These are phyloP conservation scores for Cladosporium sp. DNA, from an alignment of 2,329 filamentous ascomycete species.

Conservation along the genomic window DNA sequence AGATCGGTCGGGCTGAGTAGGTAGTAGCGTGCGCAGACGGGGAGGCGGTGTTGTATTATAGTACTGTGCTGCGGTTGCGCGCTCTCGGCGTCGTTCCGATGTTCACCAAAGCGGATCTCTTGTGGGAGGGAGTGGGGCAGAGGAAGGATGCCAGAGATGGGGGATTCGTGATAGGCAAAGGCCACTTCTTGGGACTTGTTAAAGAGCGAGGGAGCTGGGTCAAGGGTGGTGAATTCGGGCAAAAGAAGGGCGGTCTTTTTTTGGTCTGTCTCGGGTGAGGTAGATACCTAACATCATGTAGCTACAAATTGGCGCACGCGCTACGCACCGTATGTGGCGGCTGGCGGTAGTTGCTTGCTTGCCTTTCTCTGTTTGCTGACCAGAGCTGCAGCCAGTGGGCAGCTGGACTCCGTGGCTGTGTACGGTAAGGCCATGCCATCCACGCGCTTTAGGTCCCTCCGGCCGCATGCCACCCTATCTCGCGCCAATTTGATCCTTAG, in stretches of 20 bases:
- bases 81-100: background rate
- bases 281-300: background rate
- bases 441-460: too few relatives aligned
- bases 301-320: background rate
- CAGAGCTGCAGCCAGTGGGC: conserved; percentile 3
- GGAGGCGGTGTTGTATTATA: background rate
- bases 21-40: too few relatives aligned
- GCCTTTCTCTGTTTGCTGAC: conserved; percentile 11
- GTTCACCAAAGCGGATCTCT: background rate
- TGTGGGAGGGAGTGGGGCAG: background rate
- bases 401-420: conserved; percentile 10
- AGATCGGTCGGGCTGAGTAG: background rate
- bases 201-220: background rate
- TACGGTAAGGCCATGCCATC: background rate
- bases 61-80: background rate
- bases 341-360: background rate
- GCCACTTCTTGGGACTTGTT: background rate
- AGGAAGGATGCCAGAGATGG: background rate
- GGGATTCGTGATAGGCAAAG: background rate
- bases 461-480: too few relatives aligned
- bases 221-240: background rate
- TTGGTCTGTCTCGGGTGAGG: background rate
- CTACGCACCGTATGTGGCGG: background rate
- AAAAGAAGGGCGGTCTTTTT: conserved; percentile 1
- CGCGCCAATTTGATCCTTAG: too few relatives aligned